phyloP scores from a whole-genome alignment of 2,329 filamentous ascomycete species.

The Fusarium sulawesiense region DNA sequence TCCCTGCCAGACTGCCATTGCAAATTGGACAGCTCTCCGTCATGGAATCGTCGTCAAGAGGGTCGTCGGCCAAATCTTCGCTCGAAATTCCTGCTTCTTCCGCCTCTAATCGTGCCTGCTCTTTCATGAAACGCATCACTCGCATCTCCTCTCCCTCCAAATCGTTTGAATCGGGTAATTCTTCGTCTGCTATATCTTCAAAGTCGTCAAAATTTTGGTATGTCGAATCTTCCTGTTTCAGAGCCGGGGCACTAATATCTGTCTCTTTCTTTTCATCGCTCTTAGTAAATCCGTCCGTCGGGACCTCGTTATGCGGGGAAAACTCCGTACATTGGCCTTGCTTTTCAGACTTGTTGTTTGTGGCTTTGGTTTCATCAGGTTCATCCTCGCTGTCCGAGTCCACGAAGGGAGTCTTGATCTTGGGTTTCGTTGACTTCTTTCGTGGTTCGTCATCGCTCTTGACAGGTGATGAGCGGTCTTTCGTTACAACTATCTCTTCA shows the following conservation, averaged over 20 bases:
- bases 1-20: slow-evolving; percentile 68
- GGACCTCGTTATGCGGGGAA: slow-evolving; percentile 35
- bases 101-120: slow-evolving; percentile 75
- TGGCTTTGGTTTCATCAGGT: slow-evolving; percentile 17
- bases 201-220: slow-evolving; percentile 52
- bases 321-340: slow-evolving; percentile 40
- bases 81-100: slow-evolving; percentile 61
- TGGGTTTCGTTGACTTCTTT: slow-evolving; percentile 38
- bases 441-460: slow-evolving; percentile 42
- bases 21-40: slow-evolving; percentile 80
- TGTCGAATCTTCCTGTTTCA: slow-evolving; percentile 50
- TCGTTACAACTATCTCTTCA: slow-evolving; percentile 38
- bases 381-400: slow-evolving; percentile 71
- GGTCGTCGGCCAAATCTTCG: slow-evolving; percentile 51
- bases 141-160: slow-evolving; percentile 73
- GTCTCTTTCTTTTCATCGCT: slow-evolving; percentile 31
- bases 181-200: slow-evolving; percentile 57
- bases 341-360: slow-evolving; percentile 12
- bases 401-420: slow-evolving; percentile 67
- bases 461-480: slow-evolving; percentile 46
- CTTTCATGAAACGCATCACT: slow-evolving; percentile 78
- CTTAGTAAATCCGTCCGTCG: slow-evolving; percentile 41
- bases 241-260: slow-evolving; percentile 23
- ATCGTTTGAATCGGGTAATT: slow-evolving; percentile 65
- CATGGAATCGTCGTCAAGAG: slow-evolving; percentile 48